Percentiles rank a stretch among this genome's conserved stretches.
Conservation (phyloP, 768 basidiomycete species). For the Boletus sp. region DNA sequence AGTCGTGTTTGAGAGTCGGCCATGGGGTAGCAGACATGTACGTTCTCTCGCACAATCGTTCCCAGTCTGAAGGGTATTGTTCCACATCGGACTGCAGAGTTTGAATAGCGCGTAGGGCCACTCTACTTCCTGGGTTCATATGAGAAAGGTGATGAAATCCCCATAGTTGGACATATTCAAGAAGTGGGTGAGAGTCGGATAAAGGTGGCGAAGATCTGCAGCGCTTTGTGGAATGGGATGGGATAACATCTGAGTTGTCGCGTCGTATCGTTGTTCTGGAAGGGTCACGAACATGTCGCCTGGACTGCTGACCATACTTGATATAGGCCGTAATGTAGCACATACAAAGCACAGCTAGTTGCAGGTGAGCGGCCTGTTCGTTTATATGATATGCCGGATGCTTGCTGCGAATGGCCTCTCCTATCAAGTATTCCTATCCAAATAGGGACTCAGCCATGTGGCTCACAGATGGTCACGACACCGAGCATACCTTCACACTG, state of each 20-base stretch:
- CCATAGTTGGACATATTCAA: constrained; percentile 1
- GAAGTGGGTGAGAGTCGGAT: not conserved
- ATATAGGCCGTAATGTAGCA: not conserved
- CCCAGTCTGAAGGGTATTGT: not conserved
- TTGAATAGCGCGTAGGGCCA: not conserved
- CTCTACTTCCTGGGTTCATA: not conserved
- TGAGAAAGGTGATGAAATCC: not conserved
- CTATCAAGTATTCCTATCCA: constrained; percentile 6
- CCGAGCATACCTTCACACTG: constrained; percentile 10
- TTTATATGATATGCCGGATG: not conserved
- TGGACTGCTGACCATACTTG: not conserved
- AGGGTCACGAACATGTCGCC: too few relatives aligned
- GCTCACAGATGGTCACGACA: not conserved
- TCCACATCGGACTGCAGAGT: not conserved
- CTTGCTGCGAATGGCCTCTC: not conserved
- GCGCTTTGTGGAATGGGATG: not conserved
- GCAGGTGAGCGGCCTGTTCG: not conserved
- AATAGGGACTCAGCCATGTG: not conserved
- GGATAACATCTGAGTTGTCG: not conserved
- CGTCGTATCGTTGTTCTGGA: too few relatives aligned
- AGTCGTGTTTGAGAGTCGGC: not conserved
- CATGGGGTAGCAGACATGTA: not conserved
- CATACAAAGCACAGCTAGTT: constrained; percentile 5
- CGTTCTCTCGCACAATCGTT: not conserved
- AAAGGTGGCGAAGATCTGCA: not conserved